Percentiles rank a stretch among this genome's conserved stretches.
These are phyloP conservation scores for Neurospora sp. DNA, from an alignment of 2,329 filamentous ascomycete genomes.

Conservation along the genomic window DNA sequence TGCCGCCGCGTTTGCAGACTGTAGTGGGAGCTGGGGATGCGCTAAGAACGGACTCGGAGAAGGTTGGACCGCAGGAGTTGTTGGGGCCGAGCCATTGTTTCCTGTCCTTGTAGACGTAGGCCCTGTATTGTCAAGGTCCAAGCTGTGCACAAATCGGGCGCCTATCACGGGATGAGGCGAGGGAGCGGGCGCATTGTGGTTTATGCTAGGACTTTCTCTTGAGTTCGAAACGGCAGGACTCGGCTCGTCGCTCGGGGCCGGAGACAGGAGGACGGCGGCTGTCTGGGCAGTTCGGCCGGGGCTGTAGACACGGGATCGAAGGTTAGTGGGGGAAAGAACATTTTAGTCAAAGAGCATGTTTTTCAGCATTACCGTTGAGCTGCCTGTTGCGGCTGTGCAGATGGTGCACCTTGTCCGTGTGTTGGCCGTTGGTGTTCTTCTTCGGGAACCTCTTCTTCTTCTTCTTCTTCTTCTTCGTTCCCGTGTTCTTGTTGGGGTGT, in stretches of 20 bases:
- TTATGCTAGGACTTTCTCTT: constrained; percentile 25
- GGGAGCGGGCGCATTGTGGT: background rate
- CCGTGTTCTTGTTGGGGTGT: too few species aligned
- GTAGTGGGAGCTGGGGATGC: background rate
- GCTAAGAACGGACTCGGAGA: background rate
- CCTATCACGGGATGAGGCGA: constrained; percentile 14
- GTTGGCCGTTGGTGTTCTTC: background rate
- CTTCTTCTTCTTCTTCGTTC: background rate
- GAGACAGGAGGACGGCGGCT: constrained; percentile 43
- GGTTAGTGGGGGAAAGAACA: background rate
- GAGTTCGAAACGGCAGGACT: constrained; percentile 32
- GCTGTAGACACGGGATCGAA: background rate
- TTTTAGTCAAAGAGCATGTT: background rate
- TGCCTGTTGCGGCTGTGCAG: background rate
- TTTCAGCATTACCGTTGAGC: background rate
- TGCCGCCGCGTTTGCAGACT: background rate
- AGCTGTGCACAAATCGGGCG: constrained; percentile 18
- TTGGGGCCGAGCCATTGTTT: background rate
- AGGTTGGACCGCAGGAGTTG: background rate
- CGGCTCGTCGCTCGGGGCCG: constrained; percentile 51
- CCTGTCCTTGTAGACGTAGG: background rate
- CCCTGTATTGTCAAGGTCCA: background rate
- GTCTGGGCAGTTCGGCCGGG: constrained; percentile 4
- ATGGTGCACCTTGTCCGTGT: background rate
- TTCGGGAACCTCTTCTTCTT: background rate